Evolutionary conservation across 306 rosid species (phyloP).

Genomic region (Boehmeria nivea): DNA sequence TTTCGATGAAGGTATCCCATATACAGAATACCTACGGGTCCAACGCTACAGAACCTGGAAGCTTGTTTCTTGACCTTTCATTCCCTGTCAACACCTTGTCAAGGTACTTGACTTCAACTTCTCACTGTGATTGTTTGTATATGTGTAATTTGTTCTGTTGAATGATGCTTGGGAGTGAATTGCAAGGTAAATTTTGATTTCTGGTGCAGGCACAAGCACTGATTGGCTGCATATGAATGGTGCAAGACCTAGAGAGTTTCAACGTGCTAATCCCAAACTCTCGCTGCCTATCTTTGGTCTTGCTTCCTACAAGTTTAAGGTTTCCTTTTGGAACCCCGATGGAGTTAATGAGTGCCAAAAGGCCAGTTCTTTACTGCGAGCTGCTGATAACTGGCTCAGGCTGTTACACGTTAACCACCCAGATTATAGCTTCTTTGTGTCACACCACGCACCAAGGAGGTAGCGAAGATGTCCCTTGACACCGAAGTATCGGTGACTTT

Average conservation of each 20-base stretch:
- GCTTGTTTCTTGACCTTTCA: conserved; percentile 89
- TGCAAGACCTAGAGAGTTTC: conserved; percentile 39
- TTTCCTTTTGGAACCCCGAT: conserved; percentile 61
- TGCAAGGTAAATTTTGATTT: conserved; percentile 13
- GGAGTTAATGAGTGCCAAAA: conserved; percentile 56
- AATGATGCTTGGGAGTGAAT: neutral
- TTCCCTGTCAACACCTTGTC: conserved; percentile 53
- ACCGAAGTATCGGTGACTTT: conserved; percentile 9
- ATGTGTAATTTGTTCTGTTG: conserved; percentile 7
- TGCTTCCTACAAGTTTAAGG: conserved; percentile 68
- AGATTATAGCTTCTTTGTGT: conserved; percentile 60
- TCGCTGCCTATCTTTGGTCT: conserved; percentile 72
- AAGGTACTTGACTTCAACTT: conserved; percentile 35
- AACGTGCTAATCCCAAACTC: conserved; percentile 39
- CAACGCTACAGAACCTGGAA: conserved; percentile 69
- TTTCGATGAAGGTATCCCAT: conserved; percentile 73
- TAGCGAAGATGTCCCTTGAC: conserved; percentile 8
- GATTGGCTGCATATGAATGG: conserved; percentile 43
- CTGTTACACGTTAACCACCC: conserved; percentile 60
- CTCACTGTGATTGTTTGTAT: conserved; percentile 14
- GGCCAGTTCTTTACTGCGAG: conserved; percentile 54
- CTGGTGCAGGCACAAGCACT: conserved; percentile 48
- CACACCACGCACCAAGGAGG: conserved; percentile 47
- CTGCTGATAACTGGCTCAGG: conserved; percentile 73
- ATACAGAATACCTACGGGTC: conserved; percentile 93